Conservation (phyloP, 2,329 filamentous ascomycete genomes). For the Raffaelea albimanens region DNA sequence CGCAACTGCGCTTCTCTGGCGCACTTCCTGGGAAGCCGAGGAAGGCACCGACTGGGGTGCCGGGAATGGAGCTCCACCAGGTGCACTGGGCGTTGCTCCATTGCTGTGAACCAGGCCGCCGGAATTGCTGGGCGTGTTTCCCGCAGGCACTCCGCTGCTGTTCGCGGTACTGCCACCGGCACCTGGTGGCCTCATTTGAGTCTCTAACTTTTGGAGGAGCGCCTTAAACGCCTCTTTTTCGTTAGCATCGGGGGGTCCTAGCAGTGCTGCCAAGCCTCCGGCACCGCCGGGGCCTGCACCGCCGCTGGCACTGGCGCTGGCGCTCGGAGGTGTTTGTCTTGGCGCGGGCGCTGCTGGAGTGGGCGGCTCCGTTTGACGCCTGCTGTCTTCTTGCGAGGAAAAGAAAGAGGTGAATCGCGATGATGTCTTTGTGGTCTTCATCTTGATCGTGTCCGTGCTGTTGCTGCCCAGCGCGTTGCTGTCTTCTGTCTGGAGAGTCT, state of each 20-base stretch:
- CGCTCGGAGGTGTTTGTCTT: slow-evolving; percentile 16
- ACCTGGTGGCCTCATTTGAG: slow-evolving; percentile 30
- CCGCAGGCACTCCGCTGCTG: background rate
- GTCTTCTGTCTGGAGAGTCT: slow-evolving; percentile 24
- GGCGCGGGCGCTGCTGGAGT: slow-evolving; percentile 23
- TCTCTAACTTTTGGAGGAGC: slow-evolving; percentile 72
- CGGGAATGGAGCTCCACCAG: background rate
- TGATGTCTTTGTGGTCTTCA: slow-evolving; percentile 62
- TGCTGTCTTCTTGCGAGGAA: slow-evolving; percentile 44
- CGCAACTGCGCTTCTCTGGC: slow-evolving; percentile 28
- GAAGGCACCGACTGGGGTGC: background rate
- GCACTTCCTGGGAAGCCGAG: slow-evolving; percentile 15
- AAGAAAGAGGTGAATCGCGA: slow-evolving; percentile 86
- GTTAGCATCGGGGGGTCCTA: slow-evolving; percentile 34
- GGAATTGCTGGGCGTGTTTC: background rate
- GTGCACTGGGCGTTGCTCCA: slow-evolving; percentile 2
- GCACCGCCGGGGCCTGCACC: slow-evolving; percentile 9
- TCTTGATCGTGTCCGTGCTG: slow-evolving; percentile 36
- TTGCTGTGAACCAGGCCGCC: background rate
- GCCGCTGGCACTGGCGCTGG: slow-evolving; percentile 15
- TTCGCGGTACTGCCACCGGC: slow-evolving; percentile 7
- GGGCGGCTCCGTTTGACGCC: slow-evolving; percentile 38
- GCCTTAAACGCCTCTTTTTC: slow-evolving; percentile 83
- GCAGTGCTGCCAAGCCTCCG: background rate
- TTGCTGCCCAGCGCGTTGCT: slow-evolving; percentile 37